Base-by-base conservation (phyloP, 2,329 filamentous ascomycete genomes). In the Sporothrix sp. region DNA sequence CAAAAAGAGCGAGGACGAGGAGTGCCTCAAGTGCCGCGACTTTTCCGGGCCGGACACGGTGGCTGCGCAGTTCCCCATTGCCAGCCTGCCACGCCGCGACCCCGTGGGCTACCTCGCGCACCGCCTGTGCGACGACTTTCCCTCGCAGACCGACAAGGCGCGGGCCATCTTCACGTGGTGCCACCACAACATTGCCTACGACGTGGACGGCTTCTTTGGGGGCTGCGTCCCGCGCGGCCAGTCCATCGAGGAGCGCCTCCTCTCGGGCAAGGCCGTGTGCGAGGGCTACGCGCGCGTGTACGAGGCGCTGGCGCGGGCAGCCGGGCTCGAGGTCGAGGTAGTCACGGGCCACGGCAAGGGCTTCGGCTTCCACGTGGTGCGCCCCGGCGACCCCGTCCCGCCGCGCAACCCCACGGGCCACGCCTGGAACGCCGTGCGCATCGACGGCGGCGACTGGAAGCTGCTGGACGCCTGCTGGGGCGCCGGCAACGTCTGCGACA, bases 401-500 rank as follows among this genome's bases (percentile, higher is more conserved):
- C 75, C 79, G 0, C 76, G 74, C 18, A 70, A 82, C 48, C 68
- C 77, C 0, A 73, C 68, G 5, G 78, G 79, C 1, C 91, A 97
- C 65, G 91, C 93, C 0, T 96, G 93, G 93, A 96, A 95, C 61
- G 90, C 86, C 0, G 87, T 96, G 7, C 77, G 81, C 47, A 88
- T 97, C 52, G 91, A 97, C 59, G 78, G 82, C 23, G 87, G 87
- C 2, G 78, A 81, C 57, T 97, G 91, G 91, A 95, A 96, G 66
- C 75, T 97, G 1, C 69, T 97, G 44, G 93, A 98, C 61, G 68
- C 85, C 0, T 97, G 91, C 63, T 98, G 93, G 93, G 93, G 93
- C 35, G 87, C 91, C 0, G 91, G 91, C 2, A 72, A 79, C 55
- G 67, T 95, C 8, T 66, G 72, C 38, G 71, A 61, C 14, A 67